Base-by-base conservation (phyloP, 2,329 filamentous ascomycete species). In the Fonsecaea pedrosoi region DNA sequence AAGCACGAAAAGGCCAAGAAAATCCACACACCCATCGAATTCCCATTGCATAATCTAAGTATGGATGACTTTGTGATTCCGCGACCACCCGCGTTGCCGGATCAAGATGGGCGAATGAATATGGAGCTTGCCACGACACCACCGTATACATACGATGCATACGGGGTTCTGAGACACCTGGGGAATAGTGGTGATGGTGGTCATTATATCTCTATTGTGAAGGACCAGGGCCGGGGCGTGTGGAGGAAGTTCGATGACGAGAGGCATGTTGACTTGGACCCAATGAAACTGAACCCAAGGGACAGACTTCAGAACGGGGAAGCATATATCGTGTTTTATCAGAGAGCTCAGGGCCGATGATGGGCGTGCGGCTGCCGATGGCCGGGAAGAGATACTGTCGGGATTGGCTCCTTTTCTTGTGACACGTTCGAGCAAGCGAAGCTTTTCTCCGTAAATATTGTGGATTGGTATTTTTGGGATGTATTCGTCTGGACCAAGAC, bases 61-160 rank as follows among this genome's bases (percentile, higher is more conserved):
- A 83, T 91, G 75, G 83, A 82, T 34, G 83, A 86, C 21, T 89
- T 87, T 73, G 82, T 88, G 75, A 82, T 88, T 54, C 80, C 83
- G 37, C 79, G 83, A 54, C 74, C 81, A 35, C 73, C 75, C n/a
- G 75, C 74, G 40, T 73, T 69, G 34, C 70, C 69, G 75, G 66
- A 75, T 65, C 21, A 72, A 64, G 58, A 74, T 48, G 74, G 77
- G 48, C 66, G 73, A 48, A 62, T 78, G 75, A 71, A 73, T 48
- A 71, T 73, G 53, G 59, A 61, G 35, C 45, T 54, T 37, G 77
- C 73, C 61, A 80, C 73, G 63, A 80, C 75, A 60, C 76, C 77
- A 0, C 89, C 91, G 0, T 92, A 91, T 74, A 81, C 83, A 4
- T 99, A 97, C 77, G 90, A 96, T 75, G 89, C 91, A 60, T 97